phyloP scores from a whole-genome alignment of 2,329 filamentous ascomycete species.

The Monosporascus sp. region DNA sequence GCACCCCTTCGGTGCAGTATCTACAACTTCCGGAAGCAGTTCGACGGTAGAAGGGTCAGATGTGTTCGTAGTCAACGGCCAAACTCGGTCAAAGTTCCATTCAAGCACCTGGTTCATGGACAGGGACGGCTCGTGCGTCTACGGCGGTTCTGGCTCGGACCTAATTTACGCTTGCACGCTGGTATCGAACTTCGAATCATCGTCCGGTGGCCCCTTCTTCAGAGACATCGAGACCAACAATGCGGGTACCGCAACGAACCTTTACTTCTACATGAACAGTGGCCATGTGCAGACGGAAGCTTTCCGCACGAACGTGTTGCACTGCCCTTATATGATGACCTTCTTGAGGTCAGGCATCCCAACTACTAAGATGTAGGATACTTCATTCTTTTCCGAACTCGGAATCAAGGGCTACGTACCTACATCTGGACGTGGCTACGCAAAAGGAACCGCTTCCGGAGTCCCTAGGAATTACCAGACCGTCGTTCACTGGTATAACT shows the following conservation, averaged over 20 bases:
- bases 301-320: constrained; percentile 53
- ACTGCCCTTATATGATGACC: constrained; percentile 59
- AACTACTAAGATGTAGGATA: constrained; percentile 39
- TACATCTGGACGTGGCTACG: constrained; percentile 50
- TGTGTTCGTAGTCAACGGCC: constrained; percentile 53
- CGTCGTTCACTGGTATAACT: constrained; percentile 64
- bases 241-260: constrained; percentile 48
- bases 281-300: constrained; percentile 58
- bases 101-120: constrained; percentile 66
- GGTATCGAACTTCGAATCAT: constrained; percentile 51
- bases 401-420: constrained; percentile 54
- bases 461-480: constrained; percentile 45
- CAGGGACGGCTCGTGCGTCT: constrained; percentile 58
- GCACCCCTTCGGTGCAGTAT: constrained; percentile 49
- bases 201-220: constrained; percentile 62
- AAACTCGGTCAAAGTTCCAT: constrained; percentile 67
- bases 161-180: constrained; percentile 57
- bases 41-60: constrained; percentile 53
- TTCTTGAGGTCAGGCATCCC: constrained; percentile 57
- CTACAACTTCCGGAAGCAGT: constrained; percentile 47
- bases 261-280: constrained; percentile 68
- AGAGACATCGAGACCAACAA: constrained; percentile 63
- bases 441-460: constrained; percentile 56
- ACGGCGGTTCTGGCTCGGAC: constrained; percentile 39
- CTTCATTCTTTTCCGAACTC: constrained; percentile 55